Conservation (phyloP, 108 stramenopile genomes). For the Aurantiochytrium sp. region DNA sequence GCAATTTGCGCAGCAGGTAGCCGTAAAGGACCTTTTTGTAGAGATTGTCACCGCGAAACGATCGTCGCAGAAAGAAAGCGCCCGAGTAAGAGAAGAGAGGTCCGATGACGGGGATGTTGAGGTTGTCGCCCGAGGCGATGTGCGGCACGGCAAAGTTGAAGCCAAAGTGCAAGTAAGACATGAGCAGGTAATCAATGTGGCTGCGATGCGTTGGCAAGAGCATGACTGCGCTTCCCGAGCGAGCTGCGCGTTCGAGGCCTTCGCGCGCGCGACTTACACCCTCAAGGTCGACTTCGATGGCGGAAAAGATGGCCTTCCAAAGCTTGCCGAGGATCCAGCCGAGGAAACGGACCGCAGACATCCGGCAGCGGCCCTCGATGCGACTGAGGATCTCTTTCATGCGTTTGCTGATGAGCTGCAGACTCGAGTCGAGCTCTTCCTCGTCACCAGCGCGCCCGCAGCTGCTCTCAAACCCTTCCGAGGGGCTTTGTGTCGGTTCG, state of each 20-base stretch:
- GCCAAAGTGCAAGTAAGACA: neutral
- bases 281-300: neutral
- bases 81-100: neutral
- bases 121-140: neutral
- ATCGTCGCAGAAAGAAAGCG: neutral
- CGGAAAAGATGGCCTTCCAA: neutral
- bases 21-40: conserved; percentile 18
- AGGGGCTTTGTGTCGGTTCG: neutral
- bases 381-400: neutral
- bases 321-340: conserved; percentile 10
- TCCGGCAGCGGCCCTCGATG: neutral
- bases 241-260: neutral
- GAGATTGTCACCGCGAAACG: neutral
- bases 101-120: neutral
- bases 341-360: neutral
- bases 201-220: conserved; percentile 5
- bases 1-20: conserved; percentile 7
- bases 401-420: conserved; percentile 6
- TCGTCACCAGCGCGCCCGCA: neutral
- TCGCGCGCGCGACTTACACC: neutral
- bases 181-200: neutral
- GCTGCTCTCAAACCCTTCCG: neutral
- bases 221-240: neutral
- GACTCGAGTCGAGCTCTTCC: neutral
- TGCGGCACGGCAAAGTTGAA: neutral